Base-by-base conservation (phyloP, 805 yeast genomes). In the Pichia eremophila region DNA sequence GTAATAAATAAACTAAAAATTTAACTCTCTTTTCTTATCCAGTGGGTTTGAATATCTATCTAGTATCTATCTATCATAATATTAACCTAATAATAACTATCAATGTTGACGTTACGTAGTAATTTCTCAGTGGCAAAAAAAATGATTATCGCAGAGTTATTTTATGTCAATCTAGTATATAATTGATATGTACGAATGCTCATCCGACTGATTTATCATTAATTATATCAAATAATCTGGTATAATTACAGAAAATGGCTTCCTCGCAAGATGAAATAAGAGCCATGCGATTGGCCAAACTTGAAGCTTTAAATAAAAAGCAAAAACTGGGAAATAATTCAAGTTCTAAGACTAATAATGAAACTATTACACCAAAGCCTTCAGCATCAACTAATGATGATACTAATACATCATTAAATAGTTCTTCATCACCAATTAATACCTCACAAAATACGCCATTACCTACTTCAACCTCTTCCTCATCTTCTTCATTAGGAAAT, bases 271-370 rank as follows among this genome's bases (percentile, higher is more conserved):
- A 49, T 39, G 50, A 65, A 57, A 66, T 70, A 34, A 64, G 74
- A 49, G 73, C 73, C 12, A 68, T 67, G 51, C 52, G 85, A 42
- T 65, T 79, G 54, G 85, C 84, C 6, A 71, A 69, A 50, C 65
- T 79, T 50, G 57, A 58, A 35, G 57, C 58, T 34, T 12, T 29
- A 5, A 35, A 25, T 10, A 46, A 46, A 15, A 42, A 40, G 36
- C 43, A 46, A n/a, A 46, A 46, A 29, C 17, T 27, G 9, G 48
- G 28, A n/a, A 38, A 34, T 22, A 29, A 29, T 29, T 29, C 32
- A 29, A 10, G 14, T 29, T 29, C 32, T 6, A 12, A 11, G 14
- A 29, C 14, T 29, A 28, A 18, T 29, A 11, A 4, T 12, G 32
- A 29, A 11, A 29, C 14, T 29, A 10, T 7, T 28, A 14, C 29